A percentile compares a stretch with the other conserved stretches of the same genome.
These are phyloP conservation scores for Luzula sylvatica DNA, from an alignment of 176 grass and related monocot genomes.

Conservation along the genomic window DNA sequence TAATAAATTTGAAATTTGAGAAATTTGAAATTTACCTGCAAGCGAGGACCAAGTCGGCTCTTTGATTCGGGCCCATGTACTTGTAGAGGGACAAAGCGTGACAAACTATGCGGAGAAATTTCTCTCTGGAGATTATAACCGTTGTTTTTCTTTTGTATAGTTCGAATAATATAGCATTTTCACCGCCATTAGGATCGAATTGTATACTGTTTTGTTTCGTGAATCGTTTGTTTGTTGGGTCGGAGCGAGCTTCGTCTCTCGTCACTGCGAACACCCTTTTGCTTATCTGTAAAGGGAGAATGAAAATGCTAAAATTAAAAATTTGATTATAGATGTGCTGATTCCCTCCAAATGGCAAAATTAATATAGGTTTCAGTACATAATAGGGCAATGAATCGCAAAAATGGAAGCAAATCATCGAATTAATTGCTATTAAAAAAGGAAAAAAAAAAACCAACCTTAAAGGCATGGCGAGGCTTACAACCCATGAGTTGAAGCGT, in stretches of 20 bases:
- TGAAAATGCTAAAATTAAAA: background rate
- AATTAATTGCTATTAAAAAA: background rate
- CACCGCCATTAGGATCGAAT: no score
- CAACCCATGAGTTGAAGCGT: conserved; percentile 92
- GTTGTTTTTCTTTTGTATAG: conserved; percentile 78
- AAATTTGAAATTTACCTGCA: conserved; percentile 37
- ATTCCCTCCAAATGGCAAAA: no score
- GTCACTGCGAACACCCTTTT: conserved; percentile 69
- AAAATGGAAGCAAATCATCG: background rate
- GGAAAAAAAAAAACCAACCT: conserved; percentile 33
- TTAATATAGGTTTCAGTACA: no score
- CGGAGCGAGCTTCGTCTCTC: conserved; percentile 27
- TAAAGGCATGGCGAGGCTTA: conserved; percentile 79
- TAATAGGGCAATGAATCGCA: no score
- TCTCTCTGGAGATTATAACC: conserved; percentile 41
- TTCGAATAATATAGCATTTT: conserved; percentile 35
- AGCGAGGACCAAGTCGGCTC: conserved; percentile 51
- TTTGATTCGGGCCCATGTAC: conserved; percentile 73
- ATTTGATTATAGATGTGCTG: no score
- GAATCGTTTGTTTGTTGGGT: background rate
- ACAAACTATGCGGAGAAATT: conserved; percentile 59
- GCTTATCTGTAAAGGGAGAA: conserved; percentile 46
- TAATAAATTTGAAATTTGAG: background rate
- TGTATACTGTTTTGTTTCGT: conserved; percentile 4
- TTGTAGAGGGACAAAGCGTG: conserved; percentile 74